Evolutionary conservation across 768 basidiomycete genomes (phyloP).

Genomic region (Boletus sensibilis): DNA sequence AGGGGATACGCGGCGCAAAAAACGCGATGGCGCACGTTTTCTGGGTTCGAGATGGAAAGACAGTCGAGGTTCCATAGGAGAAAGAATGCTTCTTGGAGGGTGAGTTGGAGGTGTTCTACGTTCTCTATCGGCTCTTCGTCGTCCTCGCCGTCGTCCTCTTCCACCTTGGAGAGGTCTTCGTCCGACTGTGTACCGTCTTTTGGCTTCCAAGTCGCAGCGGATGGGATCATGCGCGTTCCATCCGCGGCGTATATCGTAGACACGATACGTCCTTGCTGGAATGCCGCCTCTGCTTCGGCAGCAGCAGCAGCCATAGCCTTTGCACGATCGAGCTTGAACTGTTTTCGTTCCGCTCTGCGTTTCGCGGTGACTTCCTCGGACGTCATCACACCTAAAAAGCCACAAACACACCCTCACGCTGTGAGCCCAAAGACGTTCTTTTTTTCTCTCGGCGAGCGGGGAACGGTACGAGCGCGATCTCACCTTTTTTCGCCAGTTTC

Average conservation of each 20-base stretch:
- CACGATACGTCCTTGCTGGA: slow-evolving; percentile 66
- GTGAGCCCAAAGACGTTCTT: not conserved
- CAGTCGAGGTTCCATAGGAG: slow-evolving; percentile 83
- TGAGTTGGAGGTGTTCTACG: slow-evolving; percentile 88
- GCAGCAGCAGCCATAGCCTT: slow-evolving; percentile 80
- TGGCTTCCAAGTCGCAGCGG: slow-evolving; percentile 79
- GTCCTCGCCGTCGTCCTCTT: slow-evolving; percentile 27
- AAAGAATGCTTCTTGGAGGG: slow-evolving; percentile 88
- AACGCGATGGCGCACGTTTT: slow-evolving; percentile 49
- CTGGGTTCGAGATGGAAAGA: slow-evolving; percentile 63
- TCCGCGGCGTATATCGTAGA: slow-evolving; percentile 57
- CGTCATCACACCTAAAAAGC: slow-evolving; percentile 43
- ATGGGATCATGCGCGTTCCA: slow-evolving; percentile 54
- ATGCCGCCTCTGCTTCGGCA: slow-evolving; percentile 75
- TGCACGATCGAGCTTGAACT: slow-evolving; percentile 93
- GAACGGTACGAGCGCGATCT: not conserved
- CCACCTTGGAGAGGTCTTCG: slow-evolving; percentile 14
- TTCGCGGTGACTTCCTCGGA: slow-evolving; percentile 90
- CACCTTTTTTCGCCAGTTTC: slow-evolving; percentile 58
- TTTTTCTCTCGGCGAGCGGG: not conserved
- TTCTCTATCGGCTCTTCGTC: slow-evolving; percentile 62
- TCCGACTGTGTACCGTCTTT: slow-evolving; percentile 22
- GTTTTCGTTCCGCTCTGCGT: slow-evolving; percentile 82
- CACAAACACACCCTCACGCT: not conserved
- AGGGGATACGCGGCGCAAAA: not conserved